Conservation (phyloP, 495 filamentous ascomycete genomes). For the Aspergillus hancockii region DNA sequence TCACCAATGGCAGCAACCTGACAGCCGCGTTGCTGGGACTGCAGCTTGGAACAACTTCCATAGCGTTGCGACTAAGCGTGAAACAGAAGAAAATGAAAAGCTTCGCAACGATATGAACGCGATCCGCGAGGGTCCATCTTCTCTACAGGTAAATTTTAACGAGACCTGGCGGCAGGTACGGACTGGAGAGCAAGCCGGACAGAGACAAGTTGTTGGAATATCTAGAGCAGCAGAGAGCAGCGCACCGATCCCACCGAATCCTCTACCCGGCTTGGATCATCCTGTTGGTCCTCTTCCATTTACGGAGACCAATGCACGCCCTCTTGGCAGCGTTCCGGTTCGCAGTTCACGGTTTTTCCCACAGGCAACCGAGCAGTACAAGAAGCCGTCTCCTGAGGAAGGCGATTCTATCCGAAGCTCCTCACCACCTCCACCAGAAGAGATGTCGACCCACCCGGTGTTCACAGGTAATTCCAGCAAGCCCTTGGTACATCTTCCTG, state of each 20-base stretch:
- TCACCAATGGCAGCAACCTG: constrained; percentile 40
- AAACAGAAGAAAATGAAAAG: constrained; percentile 43
- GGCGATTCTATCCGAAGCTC: constrained; percentile 37
- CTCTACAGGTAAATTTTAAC: constrained; percentile 50
- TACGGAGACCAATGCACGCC: constrained; percentile 36
- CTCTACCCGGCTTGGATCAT: constrained; percentile 38
- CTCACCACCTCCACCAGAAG: constrained; percentile 75
- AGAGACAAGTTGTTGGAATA: constrained; percentile 42
- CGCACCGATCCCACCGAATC: constrained; percentile 28
- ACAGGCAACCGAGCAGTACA: constrained; percentile 37
- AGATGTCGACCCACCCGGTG: constrained; percentile 64
- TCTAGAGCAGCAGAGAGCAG: constrained; percentile 30
- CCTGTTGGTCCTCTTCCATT: constrained; percentile 39
- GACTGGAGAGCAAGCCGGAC: constrained; percentile 45
- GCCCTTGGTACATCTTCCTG: constrained; percentile 70
- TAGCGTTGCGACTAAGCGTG: constrained; percentile 40
- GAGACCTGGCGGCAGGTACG: constrained; percentile 66
- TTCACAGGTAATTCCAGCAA: constrained; percentile 64
- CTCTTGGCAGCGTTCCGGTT: constrained; percentile 37
- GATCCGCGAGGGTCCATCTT: constrained; percentile 38
- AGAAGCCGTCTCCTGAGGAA: constrained; percentile 40
- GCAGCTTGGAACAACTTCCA: constrained; percentile 55
- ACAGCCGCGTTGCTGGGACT: constrained; percentile 31
- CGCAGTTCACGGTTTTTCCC: constrained; percentile 76
- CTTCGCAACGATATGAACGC: constrained; percentile 38